Base-by-base conservation (phyloP, 257 asterid species). In the Nicotiana noctiflora region DNA sequence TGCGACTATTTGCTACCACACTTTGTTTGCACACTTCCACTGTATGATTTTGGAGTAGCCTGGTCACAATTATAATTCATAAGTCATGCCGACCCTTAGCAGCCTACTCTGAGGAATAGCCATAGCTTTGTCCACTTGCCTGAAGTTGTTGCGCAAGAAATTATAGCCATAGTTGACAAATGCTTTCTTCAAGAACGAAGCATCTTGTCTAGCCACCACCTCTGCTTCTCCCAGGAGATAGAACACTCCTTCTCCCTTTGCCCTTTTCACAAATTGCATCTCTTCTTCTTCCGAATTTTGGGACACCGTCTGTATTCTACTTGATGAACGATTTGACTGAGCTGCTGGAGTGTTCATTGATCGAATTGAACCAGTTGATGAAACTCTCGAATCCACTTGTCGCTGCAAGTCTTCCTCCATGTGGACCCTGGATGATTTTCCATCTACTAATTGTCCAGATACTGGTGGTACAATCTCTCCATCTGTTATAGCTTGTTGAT, bases 41-140 rank as follows among this genome's bases (percentile, higher is more conserved):
- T 40, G 46, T 2, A 51, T 55, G 61, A 55, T 18, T 55, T 40
- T 55, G 9, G 10, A 17, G 61, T 55, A 55, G 57, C 18, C 4
- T 13, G 60, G 21, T 51, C 63, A 57, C 13, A 46, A 21, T 86
- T 81, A 91, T 19, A 92, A 55, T 74, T 93, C 95, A 53, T 90
- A 93, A 0, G 91, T 89, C 95, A 93, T 93, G 40, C 97, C 97
- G 62, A 93, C 95, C 68, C 88, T 88, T 7, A 93, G 89, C 76
- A 90, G 92, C 89, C 88, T 87, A 4, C 83, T 83, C 44, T 85
- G 80, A 2, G 97, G 97, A 82, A 93, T 91, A 4, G 88, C 94
- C 86, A 91, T 57, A 49, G 67, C 19, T 65, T 88, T 91, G 82
- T 88, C 92, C 19, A 93, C 93, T 80, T 91, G 84, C 76, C 97